phyloP scores from a whole-genome alignment of 2,329 filamentous ascomycete genomes.

The Aspergillus sergii region DNA sequence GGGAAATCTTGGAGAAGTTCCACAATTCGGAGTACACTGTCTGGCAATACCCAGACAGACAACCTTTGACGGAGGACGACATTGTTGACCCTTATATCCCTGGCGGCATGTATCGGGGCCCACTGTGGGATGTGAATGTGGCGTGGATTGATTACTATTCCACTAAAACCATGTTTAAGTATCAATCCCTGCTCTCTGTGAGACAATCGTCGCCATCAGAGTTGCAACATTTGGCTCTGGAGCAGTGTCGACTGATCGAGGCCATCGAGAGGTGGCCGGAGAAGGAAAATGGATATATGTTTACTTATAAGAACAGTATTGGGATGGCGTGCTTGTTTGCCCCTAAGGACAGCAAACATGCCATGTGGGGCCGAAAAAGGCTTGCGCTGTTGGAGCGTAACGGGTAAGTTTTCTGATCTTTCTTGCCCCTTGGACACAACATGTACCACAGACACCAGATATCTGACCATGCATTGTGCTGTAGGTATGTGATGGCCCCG shows the following conservation, averaged over 20 bases:
- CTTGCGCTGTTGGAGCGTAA: conserved; percentile 75
- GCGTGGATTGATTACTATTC: conserved; percentile 76
- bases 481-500: conserved; percentile 80
- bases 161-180: conserved; percentile 77
- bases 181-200: conserved; percentile 65
- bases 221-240: conserved; percentile 64
- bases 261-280: conserved; percentile 72
- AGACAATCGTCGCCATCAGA: conserved; percentile 56
- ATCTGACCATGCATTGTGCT: not conserved
- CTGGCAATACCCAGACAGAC: conserved; percentile 61
- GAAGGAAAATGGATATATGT: conserved; percentile 68
- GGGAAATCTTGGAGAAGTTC: conserved; percentile 62
- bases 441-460: not conserved
- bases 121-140: conserved; percentile 74
- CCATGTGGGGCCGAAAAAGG: conserved; percentile 77
- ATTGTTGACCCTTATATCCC: conserved; percentile 75
- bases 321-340: conserved; percentile 77
- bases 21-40: conserved; percentile 65
- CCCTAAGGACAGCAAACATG: conserved; percentile 71
- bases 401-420: conserved; percentile 61
- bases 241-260: conserved; percentile 78
- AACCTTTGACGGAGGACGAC: conserved; percentile 60
- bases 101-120: conserved; percentile 69
- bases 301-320: conserved; percentile 74
- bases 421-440: not conserved